phyloP scores from a whole-genome alignment of 1,139 yeast genomes.

The Saccharomycopsis hybrid region DNA sequence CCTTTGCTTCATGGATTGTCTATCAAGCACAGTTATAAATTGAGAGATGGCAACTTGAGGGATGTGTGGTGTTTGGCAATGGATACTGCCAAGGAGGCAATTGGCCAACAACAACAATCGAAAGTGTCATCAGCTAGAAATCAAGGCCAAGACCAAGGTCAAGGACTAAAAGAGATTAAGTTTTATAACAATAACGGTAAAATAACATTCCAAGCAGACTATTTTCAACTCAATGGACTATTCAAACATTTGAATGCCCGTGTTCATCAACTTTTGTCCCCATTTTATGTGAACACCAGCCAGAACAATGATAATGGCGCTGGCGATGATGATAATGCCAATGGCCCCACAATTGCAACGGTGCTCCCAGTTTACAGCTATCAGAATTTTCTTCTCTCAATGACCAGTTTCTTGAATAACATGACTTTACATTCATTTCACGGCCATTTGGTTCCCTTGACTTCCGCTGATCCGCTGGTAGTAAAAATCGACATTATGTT shows the following conservation, averaged over 20 bases:
- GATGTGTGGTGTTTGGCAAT: constrained; percentile 53
- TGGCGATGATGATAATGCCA: background rate
- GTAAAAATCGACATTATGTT: constrained; percentile 7
- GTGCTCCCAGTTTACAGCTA: constrained; percentile 14
- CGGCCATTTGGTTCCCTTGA: constrained; percentile 2
- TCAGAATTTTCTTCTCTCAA: constrained; percentile 11
- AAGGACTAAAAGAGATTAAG: background rate
- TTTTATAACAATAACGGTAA: constrained; percentile 9
- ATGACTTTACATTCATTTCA: constrained; percentile 17
- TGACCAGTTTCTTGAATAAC: constrained; percentile 19
- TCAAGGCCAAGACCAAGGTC: background rate
- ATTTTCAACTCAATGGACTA: constrained; percentile 4
- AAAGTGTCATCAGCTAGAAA: background rate
- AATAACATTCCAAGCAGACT: constrained; percentile 3
- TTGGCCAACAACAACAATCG: too few relatives aligned
- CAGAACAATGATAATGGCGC: background rate
- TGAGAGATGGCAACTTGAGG: constrained; percentile 62
- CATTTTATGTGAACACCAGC: too few relatives aligned
- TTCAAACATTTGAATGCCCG: background rate
- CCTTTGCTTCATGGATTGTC: constrained; percentile 63
- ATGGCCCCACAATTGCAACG: constrained; percentile 9
- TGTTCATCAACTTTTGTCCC: background rate
- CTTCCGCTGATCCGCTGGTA: background rate
- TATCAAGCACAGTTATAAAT: constrained; percentile 52
- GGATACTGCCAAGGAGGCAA: constrained; percentile 18